These are phyloP conservation scores for Akanthomyces muscarius DNA, from an alignment of 2,329 filamentous ascomycete genomes.

Conservation along the genomic window DNA sequence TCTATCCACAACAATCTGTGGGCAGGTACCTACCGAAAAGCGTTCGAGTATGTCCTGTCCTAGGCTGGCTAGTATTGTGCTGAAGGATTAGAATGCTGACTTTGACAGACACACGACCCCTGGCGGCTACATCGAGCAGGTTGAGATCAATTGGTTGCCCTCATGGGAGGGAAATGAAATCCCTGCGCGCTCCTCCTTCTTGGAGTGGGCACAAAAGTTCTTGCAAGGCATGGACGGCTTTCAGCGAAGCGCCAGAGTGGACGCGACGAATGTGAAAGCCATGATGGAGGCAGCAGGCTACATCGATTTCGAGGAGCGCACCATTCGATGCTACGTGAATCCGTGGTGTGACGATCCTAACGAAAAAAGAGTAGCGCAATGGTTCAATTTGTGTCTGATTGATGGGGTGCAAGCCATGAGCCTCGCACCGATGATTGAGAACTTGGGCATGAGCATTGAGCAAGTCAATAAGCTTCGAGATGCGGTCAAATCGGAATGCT, in stretches of 20 bases:
- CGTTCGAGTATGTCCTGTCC: conserved; percentile 54
- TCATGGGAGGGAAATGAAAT: conserved; percentile 65
- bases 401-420: conserved; percentile 71
- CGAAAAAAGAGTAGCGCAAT: conserved; percentile 66
- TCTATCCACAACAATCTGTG: conserved; percentile 66
- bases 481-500: conserved; percentile 64
- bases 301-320: conserved; percentile 68
- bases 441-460: conserved; percentile 44
- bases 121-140: conserved; percentile 76
- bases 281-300: conserved; percentile 70
- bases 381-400: conserved; percentile 77
- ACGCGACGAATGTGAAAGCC: conserved; percentile 46
- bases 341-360: conserved; percentile 64
- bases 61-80: not conserved
- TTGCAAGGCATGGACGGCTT: conserved; percentile 63
- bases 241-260: conserved; percentile 61
- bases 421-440: conserved; percentile 64
- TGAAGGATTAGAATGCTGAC: conserved; percentile 1
- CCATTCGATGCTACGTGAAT: conserved; percentile 68
- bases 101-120: conserved; percentile 68
- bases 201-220: conserved; percentile 67
- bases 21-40: conserved; percentile 67
- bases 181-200: conserved; percentile 52
- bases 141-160: conserved; percentile 82
- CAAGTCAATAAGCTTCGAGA: conserved; percentile 60